Base-by-base conservation (phyloP, 352 stramenopile genomes). In the Aphanomyces astaci region DNA sequence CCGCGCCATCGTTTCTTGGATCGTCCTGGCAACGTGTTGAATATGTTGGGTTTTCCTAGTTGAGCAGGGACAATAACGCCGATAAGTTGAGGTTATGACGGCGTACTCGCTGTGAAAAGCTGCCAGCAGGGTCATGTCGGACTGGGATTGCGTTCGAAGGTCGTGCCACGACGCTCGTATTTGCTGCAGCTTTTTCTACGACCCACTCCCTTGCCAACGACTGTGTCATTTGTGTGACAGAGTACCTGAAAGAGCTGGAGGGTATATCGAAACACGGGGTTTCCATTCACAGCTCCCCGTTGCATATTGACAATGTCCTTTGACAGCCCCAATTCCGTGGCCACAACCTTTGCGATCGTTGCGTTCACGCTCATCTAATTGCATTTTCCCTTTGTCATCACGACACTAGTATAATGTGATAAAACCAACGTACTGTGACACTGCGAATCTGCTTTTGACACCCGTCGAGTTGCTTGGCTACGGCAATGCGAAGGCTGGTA, bases 281-380 rank as follows among this genome's bases (percentile, higher is more conserved):
- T 45, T 2, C 51, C 27, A 10, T 32, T 27, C 28, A 68, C 22
- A 3, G 62, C 45, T 7, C 9, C 11, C 15, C 22, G 11, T 36
- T 60, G 40, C 32, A 68, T 45, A 2, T 24, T 24, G 31, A 22
- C n/a, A 36, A 68, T 68, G 5, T 48, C 25, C 4, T 51, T 7
- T 5, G 27, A 17, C 33, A 68, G 33, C 5, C 11, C 39, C 10
- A 17, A 4, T 22, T 68, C 33, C 13, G 19, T 55, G 19, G 60
- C 36, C 10, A n/a, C 48, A 4, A 66, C 24, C 5, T n/a, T 32
- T 52, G 30, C n/a, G 10, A 63, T 43, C 10, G 30, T 63, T 1
- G 54, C n/a, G 19, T 63, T 63, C 0, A 63, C 31, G n/a, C 30
- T 63, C 54, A 7, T 66, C 57, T 24, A 66, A n/a, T n/a, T n/a